These are phyloP conservation scores for Lentinula guzmanii DNA, from an alignment of 768 basidiomycete species.

Conservation along the genomic window DNA sequence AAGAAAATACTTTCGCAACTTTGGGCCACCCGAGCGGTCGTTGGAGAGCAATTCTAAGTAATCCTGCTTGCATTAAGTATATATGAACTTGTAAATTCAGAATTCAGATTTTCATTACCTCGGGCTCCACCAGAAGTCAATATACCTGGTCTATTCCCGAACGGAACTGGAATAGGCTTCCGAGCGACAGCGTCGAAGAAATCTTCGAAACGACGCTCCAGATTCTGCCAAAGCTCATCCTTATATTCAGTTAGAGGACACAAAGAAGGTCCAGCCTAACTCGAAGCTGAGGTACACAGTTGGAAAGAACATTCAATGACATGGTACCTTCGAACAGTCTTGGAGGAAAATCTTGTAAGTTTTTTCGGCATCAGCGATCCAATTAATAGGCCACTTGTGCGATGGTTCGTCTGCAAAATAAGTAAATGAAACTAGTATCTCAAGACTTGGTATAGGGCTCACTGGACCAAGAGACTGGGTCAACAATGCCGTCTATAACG, in stretches of 20 bases:
- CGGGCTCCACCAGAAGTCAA: conserved; percentile 19
- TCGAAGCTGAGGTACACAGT: neutral
- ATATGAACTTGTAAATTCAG: too few relatives aligned
- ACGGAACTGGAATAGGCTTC: conserved; percentile 13
- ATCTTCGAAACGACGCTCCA: conserved; percentile 11
- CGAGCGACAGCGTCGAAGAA: conserved; percentile 17
- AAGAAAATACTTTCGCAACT: conserved; percentile 9
- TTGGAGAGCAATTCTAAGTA: conserved; percentile 14
- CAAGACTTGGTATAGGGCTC: neutral
- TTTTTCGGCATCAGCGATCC: conserved; percentile 15
- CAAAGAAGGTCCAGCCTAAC: conserved; percentile 13
- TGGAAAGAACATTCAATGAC: neutral
- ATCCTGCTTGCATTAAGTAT: neutral
- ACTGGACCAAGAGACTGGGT: conserved; percentile 18
- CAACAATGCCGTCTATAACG: conserved; percentile 17
- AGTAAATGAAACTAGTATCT: neutral
- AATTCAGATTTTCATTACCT: neutral
- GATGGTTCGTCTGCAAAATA: conserved; percentile 14
- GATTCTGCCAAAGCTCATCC: conserved; percentile 8
- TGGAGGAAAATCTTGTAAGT: conserved; percentile 16
- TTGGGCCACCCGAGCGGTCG: conserved; percentile 12
- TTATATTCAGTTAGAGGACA: conserved; percentile 14
- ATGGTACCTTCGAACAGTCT: conserved; percentile 10
- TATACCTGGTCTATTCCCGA: conserved; percentile 11
- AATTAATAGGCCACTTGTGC: conserved; percentile 18